Conservation (phyloP, 495 filamentous ascomycete species). For the Penicillium arizonense region DNA sequence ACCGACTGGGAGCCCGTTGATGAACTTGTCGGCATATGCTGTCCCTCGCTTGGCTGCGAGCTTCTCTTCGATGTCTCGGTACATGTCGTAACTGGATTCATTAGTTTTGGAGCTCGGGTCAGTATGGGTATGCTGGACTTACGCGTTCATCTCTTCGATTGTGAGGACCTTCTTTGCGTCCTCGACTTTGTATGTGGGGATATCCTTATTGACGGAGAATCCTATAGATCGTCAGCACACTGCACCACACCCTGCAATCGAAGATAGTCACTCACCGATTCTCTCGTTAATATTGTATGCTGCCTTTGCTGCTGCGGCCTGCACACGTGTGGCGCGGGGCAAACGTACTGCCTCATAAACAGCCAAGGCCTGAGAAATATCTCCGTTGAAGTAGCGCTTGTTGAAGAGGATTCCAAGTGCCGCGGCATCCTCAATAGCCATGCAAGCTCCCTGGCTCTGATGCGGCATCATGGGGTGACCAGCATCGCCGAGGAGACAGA, state of each 20-base stretch:
- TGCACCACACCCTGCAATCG: background rate
- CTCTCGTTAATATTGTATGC: conserved; percentile 50
- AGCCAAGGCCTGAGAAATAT: conserved; percentile 36
- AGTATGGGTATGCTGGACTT: conserved; percentile 11
- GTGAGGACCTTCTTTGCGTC: conserved; percentile 49
- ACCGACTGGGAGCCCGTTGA: conserved; percentile 37
- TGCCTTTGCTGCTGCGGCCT: conserved; percentile 44
- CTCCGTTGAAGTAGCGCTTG: conserved; percentile 37
- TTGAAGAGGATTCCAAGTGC: conserved; percentile 47
- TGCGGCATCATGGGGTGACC: conserved; percentile 52
- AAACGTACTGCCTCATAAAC: conserved; percentile 46
- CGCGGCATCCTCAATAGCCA: conserved; percentile 52
- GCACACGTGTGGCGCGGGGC: conserved; percentile 43
- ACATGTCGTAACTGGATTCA: conserved; percentile 45
- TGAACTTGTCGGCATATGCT: conserved; percentile 24
- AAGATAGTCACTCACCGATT: conserved; percentile 34
- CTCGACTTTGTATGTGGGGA: conserved; percentile 43
- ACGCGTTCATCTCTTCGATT: conserved; percentile 54
- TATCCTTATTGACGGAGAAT: conserved; percentile 46
- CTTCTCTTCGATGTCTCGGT: conserved; percentile 43
- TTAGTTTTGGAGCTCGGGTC: conserved; percentile 7
- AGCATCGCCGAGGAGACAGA: conserved; percentile 41
- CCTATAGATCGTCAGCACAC: conserved; percentile 16
- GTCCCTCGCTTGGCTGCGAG: conserved; percentile 23
- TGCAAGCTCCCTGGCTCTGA: conserved; percentile 51